Evolutionary conservation across 352 stramenopile genomes (phyloP).

Genomic region (Saprolegnia parasitica): DNA sequence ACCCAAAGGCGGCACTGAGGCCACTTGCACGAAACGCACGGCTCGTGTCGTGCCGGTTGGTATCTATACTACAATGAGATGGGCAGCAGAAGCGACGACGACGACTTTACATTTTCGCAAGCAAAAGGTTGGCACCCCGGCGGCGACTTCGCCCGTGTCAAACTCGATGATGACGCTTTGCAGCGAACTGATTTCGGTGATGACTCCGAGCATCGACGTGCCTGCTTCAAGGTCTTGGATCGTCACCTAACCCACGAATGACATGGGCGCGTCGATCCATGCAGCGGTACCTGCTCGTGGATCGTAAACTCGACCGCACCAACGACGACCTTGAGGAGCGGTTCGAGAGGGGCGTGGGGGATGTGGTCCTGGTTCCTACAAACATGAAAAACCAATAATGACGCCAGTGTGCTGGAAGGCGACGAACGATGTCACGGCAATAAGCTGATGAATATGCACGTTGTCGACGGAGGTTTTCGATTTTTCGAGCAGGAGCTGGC

Average conservation of each 20-base stretch:
- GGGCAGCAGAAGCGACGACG: not conserved
- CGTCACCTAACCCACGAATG: not conserved
- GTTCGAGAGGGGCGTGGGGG: not conserved
- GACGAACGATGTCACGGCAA: constrained; percentile 1
- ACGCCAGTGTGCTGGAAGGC: not conserved
- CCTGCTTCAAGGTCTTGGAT: constrained; percentile 11
- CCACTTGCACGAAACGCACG: not conserved
- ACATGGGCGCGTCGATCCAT: not conserved
- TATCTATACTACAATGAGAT: not conserved
- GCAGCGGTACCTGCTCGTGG: not conserved
- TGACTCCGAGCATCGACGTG: not conserved
- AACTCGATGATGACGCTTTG: constrained; percentile 19
- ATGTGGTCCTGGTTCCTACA: not conserved
- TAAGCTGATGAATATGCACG: constrained; percentile 1
- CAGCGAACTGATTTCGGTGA: constrained; percentile 2
- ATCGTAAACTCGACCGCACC: constrained; percentile 3
- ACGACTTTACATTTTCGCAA: constrained; percentile 22
- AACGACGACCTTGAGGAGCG: constrained; percentile 1
- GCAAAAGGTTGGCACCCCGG: not conserved
- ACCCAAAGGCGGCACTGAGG: not conserved
- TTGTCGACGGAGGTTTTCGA: not conserved
- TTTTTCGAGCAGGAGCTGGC: constrained; percentile 2
- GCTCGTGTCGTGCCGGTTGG: not conserved
- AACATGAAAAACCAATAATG: not conserved
- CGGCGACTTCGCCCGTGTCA: constrained; percentile 17